Evolutionary conservation across 768 basidiomycete species (phyloP).

Genomic region (Holtermanniella nyarrowii): DNA sequence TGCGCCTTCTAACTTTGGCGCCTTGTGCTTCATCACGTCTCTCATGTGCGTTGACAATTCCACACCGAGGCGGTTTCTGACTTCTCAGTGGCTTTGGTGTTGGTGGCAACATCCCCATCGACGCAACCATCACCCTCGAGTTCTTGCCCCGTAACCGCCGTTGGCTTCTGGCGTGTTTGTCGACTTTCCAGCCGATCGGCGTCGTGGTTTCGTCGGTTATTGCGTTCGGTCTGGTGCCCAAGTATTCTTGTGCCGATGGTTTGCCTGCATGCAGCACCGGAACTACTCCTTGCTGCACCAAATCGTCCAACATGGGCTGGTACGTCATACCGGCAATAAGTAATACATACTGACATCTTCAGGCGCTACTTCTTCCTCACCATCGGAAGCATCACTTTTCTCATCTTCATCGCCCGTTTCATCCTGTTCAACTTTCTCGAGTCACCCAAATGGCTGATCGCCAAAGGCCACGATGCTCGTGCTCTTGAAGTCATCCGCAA

Average conservation of each 20-base stretch:
- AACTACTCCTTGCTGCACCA: conserved; percentile 45
- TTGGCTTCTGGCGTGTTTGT: conserved; percentile 49
- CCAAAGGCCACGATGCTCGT: conserved; percentile 51
- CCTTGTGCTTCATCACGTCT: conserved; percentile 13
- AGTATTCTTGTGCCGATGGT: conserved; percentile 46
- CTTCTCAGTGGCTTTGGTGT: conserved; percentile 24
- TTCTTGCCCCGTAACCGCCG: conserved; percentile 29
- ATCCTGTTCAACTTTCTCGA: conserved; percentile 54
- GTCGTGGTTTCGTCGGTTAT: conserved; percentile 49
- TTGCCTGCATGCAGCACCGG: conserved; percentile 27
- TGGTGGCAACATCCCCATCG: conserved; percentile 44
- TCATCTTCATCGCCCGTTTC: conserved; percentile 52
- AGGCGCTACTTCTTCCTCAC: conserved; percentile 49
- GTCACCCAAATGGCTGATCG: conserved; percentile 54
- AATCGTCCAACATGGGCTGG: conserved; percentile 52
- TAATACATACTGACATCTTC: neutral
- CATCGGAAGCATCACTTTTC: conserved; percentile 44
- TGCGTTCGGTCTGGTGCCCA: conserved; percentile 52
- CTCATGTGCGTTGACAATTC: conserved; percentile 2
- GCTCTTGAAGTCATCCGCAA: conserved; percentile 46
- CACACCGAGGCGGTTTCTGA: neutral
- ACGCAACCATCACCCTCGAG: conserved; percentile 40
- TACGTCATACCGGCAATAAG: conserved; percentile 2
- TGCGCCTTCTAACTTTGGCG: conserved; percentile 16
- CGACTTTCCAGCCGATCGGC: conserved; percentile 45